Evolutionary conservation across 805 yeast genomes (phyloP).

Genomic region (Jamesozyma gamospora): DNA sequence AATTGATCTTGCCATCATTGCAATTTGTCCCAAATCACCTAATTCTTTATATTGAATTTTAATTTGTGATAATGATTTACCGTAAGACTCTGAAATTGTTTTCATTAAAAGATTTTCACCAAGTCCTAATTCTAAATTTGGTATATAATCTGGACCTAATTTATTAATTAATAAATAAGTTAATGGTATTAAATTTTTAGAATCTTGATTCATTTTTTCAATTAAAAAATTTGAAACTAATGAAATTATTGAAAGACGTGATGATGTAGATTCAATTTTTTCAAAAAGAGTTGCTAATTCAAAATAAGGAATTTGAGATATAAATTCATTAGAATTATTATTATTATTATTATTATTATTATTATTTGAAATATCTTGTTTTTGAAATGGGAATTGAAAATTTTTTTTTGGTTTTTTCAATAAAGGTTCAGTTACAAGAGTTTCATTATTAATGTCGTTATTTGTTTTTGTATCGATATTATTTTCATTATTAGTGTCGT

Average conservation of each 20-base stretch:
- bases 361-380: not conserved
- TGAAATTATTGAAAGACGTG: constrained; percentile 72
- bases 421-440: not conserved
- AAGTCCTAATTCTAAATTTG: constrained; percentile 80
- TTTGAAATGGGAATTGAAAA: not conserved
- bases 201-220: constrained; percentile 47
- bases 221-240: constrained; percentile 64
- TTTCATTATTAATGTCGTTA: not conserved
- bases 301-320: constrained; percentile 27
- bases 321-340: not conserved
- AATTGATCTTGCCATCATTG: constrained; percentile 67
- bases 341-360: not conserved
- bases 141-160: constrained; percentile 89
- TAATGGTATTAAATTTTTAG: constrained; percentile 50
- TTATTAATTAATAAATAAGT: constrained; percentile 82
- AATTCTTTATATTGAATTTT: constrained; percentile 63
- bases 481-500: not conserved
- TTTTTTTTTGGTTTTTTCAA: constrained; percentile 2
- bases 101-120: constrained; percentile 86
- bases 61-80: constrained; percentile 61
- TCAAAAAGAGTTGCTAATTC: constrained; percentile 57
- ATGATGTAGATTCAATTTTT: constrained; percentile 67
- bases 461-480: not conserved
- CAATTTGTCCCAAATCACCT: constrained; percentile 89
- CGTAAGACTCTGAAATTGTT: constrained; percentile 84